These are phyloP conservation scores for Letharia columbiana DNA, from an alignment of 495 filamentous ascomycete genomes.

Conservation along the genomic window DNA sequence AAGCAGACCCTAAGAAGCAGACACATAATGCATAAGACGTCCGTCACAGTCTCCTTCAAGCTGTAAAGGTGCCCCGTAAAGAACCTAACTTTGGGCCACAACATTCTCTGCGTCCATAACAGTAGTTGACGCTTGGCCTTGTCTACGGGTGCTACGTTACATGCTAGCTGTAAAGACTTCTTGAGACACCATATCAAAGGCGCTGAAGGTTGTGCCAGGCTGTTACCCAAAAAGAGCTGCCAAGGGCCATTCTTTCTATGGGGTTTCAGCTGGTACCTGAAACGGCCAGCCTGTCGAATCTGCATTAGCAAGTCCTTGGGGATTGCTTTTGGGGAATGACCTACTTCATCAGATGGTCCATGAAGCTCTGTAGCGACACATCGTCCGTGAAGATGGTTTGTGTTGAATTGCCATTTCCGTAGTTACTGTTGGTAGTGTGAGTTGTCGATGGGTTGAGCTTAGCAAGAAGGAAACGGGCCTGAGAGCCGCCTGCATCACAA, in stretches of 20 bases:
- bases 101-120: not conserved
- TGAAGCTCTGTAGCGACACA: conserved; percentile 96
- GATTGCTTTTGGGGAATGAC: conserved; percentile 28
- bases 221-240: not conserved
- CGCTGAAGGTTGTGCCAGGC: not conserved
- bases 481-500: conserved; percentile 95
- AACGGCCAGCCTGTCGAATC: conserved; percentile 47
- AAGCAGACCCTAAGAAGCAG: not conserved
- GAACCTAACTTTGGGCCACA: not conserved
- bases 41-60: not conserved
- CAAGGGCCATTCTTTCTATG: not conserved
- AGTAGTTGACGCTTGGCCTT: not conserved
- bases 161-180: not conserved
- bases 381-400: conserved; percentile 99
- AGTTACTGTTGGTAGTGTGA: conserved; percentile 77
- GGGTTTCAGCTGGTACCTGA: conserved; percentile 48
- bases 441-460: conserved; percentile 98
- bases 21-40: not conserved
- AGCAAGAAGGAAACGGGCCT: conserved; percentile 93
- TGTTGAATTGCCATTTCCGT: conserved; percentile 84
- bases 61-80: not conserved
- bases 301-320: conserved; percentile 29
- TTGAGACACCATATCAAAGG: not conserved
- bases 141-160: not conserved
- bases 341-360: conserved; percentile 99